Percentiles rank a stretch among this genome's conserved stretches.
These are phyloP conservation scores for Russula sp. DNA, from an alignment of 768 basidiomycete genomes.

Conservation along the genomic window DNA sequence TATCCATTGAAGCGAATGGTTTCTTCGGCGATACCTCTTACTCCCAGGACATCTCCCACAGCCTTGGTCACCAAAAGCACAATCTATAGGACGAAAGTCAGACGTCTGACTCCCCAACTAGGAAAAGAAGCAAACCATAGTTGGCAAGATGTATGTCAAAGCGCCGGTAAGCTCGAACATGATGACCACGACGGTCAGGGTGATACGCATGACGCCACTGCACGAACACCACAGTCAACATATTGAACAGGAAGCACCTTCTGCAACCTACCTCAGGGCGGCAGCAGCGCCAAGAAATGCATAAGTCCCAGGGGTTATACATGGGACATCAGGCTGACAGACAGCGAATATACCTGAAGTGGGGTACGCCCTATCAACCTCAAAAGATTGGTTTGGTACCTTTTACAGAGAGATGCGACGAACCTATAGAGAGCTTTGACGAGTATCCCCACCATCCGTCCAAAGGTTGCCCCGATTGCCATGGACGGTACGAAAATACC, in stretches of 20 bases:
- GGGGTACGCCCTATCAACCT: slow-evolving; percentile 63
- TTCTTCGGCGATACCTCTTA: slow-evolving; percentile 92
- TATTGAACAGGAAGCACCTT: not conserved
- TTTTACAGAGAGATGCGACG: slow-evolving; percentile 22
- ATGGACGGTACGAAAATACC: slow-evolving; percentile 99
- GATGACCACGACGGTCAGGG: slow-evolving; percentile 96
- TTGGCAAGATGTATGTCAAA: slow-evolving; percentile 92
- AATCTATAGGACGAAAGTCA: slow-evolving; percentile 51
- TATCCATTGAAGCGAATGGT: slow-evolving; percentile 97
- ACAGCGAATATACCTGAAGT: slow-evolving; percentile 82
- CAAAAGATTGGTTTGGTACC: slow-evolving; percentile 1
- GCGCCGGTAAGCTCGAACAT: slow-evolving; percentile 99
- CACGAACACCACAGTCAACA: not conserved
- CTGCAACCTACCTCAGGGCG: slow-evolving; percentile 64
- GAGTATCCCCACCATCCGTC: slow-evolving; percentile 93
- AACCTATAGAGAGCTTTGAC: slow-evolving; percentile 90
- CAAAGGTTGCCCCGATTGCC: slow-evolving; percentile 97
- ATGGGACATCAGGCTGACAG: slow-evolving; percentile 88
- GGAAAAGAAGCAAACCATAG: slow-evolving; percentile 63
- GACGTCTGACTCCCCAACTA: slow-evolving; percentile 18
- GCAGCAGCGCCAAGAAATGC: slow-evolving; percentile 97
- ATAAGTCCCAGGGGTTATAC: slow-evolving; percentile 98
- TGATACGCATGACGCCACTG: slow-evolving; percentile 95
- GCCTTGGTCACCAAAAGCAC: slow-evolving; percentile 95
- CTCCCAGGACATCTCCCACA: slow-evolving; percentile 91